phyloP scores from a whole-genome alignment of 176 grass and related monocot genomes.

The Panicum miliaceum region DNA sequence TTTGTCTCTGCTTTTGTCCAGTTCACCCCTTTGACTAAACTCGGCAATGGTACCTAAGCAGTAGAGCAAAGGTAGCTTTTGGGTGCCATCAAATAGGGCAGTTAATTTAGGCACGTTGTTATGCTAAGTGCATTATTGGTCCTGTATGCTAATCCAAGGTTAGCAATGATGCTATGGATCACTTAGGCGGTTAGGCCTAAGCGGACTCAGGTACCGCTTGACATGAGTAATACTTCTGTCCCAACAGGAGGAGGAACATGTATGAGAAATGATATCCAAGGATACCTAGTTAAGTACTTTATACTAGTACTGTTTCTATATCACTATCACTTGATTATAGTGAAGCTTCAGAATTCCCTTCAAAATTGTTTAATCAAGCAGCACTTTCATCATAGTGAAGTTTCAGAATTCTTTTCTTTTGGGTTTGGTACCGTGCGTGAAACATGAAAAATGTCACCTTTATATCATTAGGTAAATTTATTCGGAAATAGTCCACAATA shows the following conservation, averaged over 20 bases:
- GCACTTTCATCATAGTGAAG: not conserved
- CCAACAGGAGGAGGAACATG: conserved; percentile 25
- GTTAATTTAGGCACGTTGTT: conserved; percentile 30
- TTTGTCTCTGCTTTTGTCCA: conserved; percentile 41
- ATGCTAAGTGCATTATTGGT: conserved; percentile 3
- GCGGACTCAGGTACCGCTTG: conserved; percentile 10
- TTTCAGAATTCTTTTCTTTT: conserved; percentile 10
- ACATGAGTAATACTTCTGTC: conserved; percentile 31
- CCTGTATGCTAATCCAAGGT: conserved; percentile 16
- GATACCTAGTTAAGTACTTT: not conserved
- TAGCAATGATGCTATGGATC: conserved; percentile 17
- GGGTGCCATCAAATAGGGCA: conserved; percentile 21
- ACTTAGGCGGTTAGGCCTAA: too few species aligned
- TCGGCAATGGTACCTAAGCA: not conserved
- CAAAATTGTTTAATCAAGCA: not conserved
- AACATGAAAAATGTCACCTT: not conserved
- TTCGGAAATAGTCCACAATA: not conserved
- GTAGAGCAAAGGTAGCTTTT: conserved; percentile 29
- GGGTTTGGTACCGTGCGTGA: not conserved
- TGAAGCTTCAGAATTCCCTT: not conserved
- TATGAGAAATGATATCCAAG: not conserved
- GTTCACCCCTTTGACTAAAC: conserved; percentile 40
- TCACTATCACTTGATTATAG: not conserved
- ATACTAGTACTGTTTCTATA: not conserved
- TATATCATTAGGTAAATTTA: not conserved